Evolutionary conservation across 805 yeast genomes (phyloP).

Genomic region (Wickerhamomyces subpelliculosus): DNA sequence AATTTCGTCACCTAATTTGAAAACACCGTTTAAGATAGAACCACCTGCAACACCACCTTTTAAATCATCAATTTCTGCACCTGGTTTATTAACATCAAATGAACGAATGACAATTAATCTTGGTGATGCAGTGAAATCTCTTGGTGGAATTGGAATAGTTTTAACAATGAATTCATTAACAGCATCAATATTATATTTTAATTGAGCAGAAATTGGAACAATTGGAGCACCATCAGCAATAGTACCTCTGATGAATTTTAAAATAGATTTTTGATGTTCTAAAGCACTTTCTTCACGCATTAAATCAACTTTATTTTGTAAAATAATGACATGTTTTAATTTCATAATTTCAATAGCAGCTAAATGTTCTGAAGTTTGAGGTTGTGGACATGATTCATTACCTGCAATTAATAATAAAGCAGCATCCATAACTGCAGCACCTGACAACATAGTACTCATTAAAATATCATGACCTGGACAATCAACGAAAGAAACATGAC

Average conservation of each 20-base stretch:
- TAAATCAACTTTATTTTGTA: conserved; percentile 97
- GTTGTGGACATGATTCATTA: conserved; percentile 99
- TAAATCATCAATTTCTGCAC: conserved; percentile 92
- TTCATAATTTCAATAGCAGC: conserved; percentile 99
- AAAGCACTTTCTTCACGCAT: conserved; percentile 96
- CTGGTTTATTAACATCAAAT: conserved; percentile 98
- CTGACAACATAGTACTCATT: conserved; percentile 99
- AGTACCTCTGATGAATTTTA: conserved; percentile 93
- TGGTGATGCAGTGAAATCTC: conserved; percentile 93
- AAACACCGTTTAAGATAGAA: conserved; percentile 93
- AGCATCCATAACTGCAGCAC: conserved; percentile 99
- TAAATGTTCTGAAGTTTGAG: conserved; percentile 97
- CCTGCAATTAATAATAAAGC: conserved; percentile 95
- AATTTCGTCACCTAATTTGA: conserved; percentile 94
- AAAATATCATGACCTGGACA: conserved; percentile 99
- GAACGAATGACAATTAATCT: conserved; percentile 95
- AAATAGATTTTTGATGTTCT: conserved; percentile 90
- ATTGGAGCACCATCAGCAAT: conserved; percentile 99
- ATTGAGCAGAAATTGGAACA: conserved; percentile 97
- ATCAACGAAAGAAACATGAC: conserved; percentile 98
- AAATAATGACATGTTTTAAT: conserved; percentile 88
- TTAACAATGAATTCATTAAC: conserved; percentile 95
- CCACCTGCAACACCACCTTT: conserved; percentile 99
- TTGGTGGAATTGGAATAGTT: conserved; percentile 90
- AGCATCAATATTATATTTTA: conserved; percentile 97